A percentile compares a stretch with the other conserved stretches of the same genome.
Evolutionary conservation across 2,329 filamentous ascomycete genomes (phyloP).

Genomic region (Lasiodiplodia hormozganensis): DNA sequence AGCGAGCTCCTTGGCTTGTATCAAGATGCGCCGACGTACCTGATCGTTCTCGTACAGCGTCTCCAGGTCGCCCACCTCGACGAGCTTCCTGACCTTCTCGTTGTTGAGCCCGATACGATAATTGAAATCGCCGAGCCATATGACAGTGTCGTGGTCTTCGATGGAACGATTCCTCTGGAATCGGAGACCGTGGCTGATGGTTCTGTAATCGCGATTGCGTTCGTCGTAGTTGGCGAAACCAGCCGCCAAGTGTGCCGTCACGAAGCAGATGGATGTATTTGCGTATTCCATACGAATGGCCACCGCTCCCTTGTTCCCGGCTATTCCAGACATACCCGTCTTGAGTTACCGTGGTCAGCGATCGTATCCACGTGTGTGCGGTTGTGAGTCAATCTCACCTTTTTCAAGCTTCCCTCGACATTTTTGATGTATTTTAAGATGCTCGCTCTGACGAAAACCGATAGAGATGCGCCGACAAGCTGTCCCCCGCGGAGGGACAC

Average conservation of each 20-base stretch:
- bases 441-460: slow-evolving; percentile 86
- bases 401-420: slow-evolving; percentile 95
- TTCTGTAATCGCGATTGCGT: slow-evolving; percentile 89
- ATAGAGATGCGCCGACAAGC: slow-evolving; percentile 89
- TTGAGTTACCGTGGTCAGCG: slow-evolving; percentile 44
- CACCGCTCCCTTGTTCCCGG: slow-evolving; percentile 96
- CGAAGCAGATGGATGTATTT: slow-evolving; percentile 90
- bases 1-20: slow-evolving; percentile 14
- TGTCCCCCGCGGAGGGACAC: slow-evolving; percentile 90
- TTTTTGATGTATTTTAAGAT: slow-evolving; percentile 86
- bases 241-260: slow-evolving; percentile 94
- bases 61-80: slow-evolving; percentile 75
- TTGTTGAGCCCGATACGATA: slow-evolving; percentile 89
- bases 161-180: slow-evolving; percentile 93
- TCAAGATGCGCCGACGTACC: slow-evolving; percentile 51
- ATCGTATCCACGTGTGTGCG: slow-evolving; percentile 29
- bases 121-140: slow-evolving; percentile 97
- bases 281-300: slow-evolving; percentile 95
- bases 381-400: slow-evolving; percentile 53
- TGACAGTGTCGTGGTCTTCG: slow-evolving; percentile 87
- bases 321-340: slow-evolving; percentile 93
- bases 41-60: slow-evolving; percentile 91
- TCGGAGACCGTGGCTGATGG: slow-evolving; percentile 82
- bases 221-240: slow-evolving; percentile 98
- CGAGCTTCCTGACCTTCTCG: slow-evolving; percentile 76